A percentile compares a stretch with the other conserved stretches of the same genome.
Evolutionary conservation across 768 basidiomycete genomes (phyloP).

Genomic region (Suillus occidentalis): DNA sequence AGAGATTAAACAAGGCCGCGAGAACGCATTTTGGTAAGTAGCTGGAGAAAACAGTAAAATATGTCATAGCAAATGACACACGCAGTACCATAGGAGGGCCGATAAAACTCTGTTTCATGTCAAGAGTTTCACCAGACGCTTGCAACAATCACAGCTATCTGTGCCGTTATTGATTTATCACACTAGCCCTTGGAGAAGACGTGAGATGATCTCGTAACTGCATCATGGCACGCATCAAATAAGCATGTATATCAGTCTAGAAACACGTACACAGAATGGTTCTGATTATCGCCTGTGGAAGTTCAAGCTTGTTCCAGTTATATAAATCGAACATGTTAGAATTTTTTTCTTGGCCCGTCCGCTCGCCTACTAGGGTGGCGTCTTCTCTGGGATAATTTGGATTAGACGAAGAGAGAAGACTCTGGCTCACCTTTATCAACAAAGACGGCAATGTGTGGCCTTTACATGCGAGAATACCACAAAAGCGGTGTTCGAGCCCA

Average conservation of each 20-base stretch:
- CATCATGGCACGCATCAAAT: conserved; percentile 62
- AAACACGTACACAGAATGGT: background rate
- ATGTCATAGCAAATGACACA: background rate
- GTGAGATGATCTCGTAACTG: conserved; percentile 63
- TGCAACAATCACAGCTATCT: conserved; percentile 59
- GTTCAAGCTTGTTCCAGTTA: conserved; percentile 68
- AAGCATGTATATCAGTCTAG: conserved; percentile 48
- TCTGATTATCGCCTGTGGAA: conserved; percentile 7
- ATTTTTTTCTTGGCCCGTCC: conserved; percentile 47
- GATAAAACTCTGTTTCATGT: background rate
- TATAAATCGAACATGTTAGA: conserved; percentile 60
- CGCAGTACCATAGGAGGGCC: conserved; percentile 29
- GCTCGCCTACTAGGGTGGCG: conserved; percentile 46
- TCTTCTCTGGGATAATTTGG: conserved; percentile 61
- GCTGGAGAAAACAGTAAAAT: background rate
- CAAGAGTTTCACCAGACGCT: background rate
- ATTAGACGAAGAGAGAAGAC: conserved; percentile 49
- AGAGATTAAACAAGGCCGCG: background rate
- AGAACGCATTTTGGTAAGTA: background rate
- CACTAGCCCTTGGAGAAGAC: conserved; percentile 78
- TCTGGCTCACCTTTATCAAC: conserved; percentile 80
- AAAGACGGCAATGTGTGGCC: conserved; percentile 73
- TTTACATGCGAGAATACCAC: conserved; percentile 62
- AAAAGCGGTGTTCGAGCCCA: conserved; percentile 40
- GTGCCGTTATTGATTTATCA: conserved; percentile 56